Conservation (phyloP, 768 basidiomycete genomes). For the Tylopilus felleus region DNA sequence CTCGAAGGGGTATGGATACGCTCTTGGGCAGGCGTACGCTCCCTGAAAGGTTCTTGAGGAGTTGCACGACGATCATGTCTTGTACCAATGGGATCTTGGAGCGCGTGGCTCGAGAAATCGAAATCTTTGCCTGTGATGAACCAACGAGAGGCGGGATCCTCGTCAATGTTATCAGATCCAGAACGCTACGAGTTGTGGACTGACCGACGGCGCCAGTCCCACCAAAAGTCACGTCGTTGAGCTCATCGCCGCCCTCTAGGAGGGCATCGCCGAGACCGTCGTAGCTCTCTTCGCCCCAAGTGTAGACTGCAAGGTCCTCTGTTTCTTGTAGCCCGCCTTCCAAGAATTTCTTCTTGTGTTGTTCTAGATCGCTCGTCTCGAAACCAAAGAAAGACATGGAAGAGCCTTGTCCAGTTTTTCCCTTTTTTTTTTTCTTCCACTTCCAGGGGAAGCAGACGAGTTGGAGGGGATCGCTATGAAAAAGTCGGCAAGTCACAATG, state of each 20-base stretch:
- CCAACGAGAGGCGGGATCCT: neutral
- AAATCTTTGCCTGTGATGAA: constrained; percentile 76
- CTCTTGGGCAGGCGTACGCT: constrained; percentile 30
- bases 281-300: constrained; percentile 88
- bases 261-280: constrained; percentile 87
- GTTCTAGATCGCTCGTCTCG: constrained; percentile 58
- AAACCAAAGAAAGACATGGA: constrained; percentile 85
- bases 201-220: constrained; percentile 65
- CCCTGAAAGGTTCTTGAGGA: constrained; percentile 24
- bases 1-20: constrained; percentile 14
- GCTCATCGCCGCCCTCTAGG: constrained; percentile 85
- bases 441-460: constrained; percentile 15
- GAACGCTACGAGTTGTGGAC: constrained; percentile 25
- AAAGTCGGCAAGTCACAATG: constrained; percentile 19
- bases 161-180: constrained; percentile 16
- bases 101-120: constrained; percentile 63
- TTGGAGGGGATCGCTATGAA: constrained; percentile 5
- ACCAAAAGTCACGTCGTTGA: constrained; percentile 98
- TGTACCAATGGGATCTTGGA: constrained; percentile 25
- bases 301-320: constrained; percentile 87
- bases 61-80: constrained; percentile 18
- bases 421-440: constrained; percentile 16
- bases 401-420: constrained; percentile 3
- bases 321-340: constrained; percentile 49
- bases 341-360: constrained; percentile 56